Evolutionary conservation across 805 yeast genomes (phyloP).

Genomic region (Myxozyma nipponensis): DNA sequence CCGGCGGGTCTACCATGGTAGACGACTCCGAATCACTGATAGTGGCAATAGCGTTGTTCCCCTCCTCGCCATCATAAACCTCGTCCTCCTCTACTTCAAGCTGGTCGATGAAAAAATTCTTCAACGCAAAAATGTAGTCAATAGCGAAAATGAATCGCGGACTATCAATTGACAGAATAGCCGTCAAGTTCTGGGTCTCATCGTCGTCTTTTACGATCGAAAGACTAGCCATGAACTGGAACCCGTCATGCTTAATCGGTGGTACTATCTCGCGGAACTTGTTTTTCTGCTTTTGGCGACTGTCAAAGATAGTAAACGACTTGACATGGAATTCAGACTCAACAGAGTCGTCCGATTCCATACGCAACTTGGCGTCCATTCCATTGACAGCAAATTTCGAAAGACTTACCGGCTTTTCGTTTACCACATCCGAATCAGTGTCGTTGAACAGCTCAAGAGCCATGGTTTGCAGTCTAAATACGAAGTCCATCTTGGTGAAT

Average conservation of each 20-base stretch:
- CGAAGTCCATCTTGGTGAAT: conserved; percentile 30
- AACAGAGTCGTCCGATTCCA: conserved; percentile 54
- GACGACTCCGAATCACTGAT: conserved; percentile 16
- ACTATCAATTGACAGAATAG: conserved; percentile 66
- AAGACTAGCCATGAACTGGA: conserved; percentile 67
- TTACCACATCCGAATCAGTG: conserved; percentile 28
- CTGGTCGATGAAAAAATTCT: conserved; percentile 51
- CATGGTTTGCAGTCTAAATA: conserved; percentile 22
- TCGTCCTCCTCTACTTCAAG: conserved; percentile 31
- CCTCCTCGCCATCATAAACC: conserved; percentile 23
- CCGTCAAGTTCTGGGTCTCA: conserved; percentile 44
- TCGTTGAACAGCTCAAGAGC: conserved; percentile 31
- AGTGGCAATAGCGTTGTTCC: conserved; percentile 18
- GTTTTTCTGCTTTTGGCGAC: conserved; percentile 57
- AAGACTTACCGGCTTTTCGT: conserved; percentile 35
- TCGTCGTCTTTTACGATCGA: conserved; percentile 35
- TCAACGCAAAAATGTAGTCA: conserved; percentile 78
- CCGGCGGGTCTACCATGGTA: conserved; percentile 2
- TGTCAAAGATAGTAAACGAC: conserved; percentile 75
- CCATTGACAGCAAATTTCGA: conserved; percentile 61
- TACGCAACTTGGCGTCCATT: conserved; percentile 48
- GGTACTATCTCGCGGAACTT: conserved; percentile 82
- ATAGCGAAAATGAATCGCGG: conserved; percentile 79
- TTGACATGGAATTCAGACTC: conserved; percentile 60
- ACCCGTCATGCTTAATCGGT: conserved; percentile 52